A percentile compares a stretch with the other conserved stretches of the same genome.
These are phyloP conservation scores for Endothia cerciana DNA, from an alignment of 2,329 filamentous ascomycete species.

Conservation along the genomic window DNA sequence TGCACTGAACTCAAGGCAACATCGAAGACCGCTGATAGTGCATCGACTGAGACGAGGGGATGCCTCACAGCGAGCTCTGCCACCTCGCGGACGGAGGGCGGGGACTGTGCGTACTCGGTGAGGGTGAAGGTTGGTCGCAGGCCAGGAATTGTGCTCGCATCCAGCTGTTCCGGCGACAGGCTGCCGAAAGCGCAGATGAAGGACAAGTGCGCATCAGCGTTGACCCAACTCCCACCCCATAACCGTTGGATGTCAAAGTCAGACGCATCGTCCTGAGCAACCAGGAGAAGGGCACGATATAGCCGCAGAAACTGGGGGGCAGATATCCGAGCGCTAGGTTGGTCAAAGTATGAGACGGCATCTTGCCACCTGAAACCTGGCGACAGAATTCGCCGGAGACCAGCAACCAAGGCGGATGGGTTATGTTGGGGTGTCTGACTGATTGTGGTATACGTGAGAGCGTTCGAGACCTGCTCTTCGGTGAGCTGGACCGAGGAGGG, in stretches of 20 bases:
- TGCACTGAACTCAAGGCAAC: constrained; percentile 65
- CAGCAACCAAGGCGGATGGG: constrained; percentile 61
- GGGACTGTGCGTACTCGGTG: constrained; percentile 57
- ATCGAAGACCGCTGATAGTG: constrained; percentile 71
- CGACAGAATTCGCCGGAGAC: constrained; percentile 64
- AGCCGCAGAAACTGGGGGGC: constrained; percentile 79
- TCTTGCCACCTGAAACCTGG: constrained; percentile 70
- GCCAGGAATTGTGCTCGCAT: constrained; percentile 82
- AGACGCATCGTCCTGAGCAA: constrained; percentile 62
- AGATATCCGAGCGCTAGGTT: constrained; percentile 74
- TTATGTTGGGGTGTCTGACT: constrained; percentile 60
- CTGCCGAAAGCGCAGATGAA: constrained; percentile 88
- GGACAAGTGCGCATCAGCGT: constrained; percentile 87
- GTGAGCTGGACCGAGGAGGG: constrained; percentile 64
- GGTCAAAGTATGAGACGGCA: constrained; percentile 80
- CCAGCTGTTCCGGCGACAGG: constrained; percentile 73
- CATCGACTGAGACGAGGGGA: constrained; percentile 85
- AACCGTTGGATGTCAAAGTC: constrained; percentile 82
- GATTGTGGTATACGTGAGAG: constrained; percentile 69
- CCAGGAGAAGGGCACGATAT: constrained; percentile 76
- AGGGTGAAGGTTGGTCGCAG: constrained; percentile 77
- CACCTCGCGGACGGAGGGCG: constrained; percentile 54
- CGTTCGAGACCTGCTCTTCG: constrained; percentile 81
- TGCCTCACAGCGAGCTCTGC: constrained; percentile 73
- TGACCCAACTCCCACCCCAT: constrained; percentile 89